phyloP scores from a whole-genome alignment of 257 asterid species.

The Solanum tacnaense region DNA sequence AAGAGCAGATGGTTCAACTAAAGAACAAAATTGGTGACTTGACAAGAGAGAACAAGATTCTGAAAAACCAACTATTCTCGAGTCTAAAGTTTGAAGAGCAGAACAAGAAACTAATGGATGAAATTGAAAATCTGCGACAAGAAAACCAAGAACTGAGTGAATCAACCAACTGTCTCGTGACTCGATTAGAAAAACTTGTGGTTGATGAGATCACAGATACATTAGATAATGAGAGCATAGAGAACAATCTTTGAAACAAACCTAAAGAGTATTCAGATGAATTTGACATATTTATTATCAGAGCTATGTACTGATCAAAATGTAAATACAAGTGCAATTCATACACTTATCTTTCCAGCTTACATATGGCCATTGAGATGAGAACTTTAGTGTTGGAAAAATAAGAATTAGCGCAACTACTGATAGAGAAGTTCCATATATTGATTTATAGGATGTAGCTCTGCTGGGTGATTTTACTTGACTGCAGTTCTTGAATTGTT shows the following conservation, averaged over 20 bases:
- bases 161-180: not conserved
- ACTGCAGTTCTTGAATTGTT: not conserved
- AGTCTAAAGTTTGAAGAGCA: not conserved
- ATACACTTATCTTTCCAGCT: not conserved
- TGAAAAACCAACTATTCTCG: not conserved
- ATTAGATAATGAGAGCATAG: not conserved
- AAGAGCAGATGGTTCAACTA: constrained; percentile 4
- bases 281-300: not conserved
- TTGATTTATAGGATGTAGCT: not conserved
- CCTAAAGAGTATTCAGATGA: not conserved
- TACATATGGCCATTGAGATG: not conserved
- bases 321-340: not conserved
- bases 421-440: not conserved
- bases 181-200: not conserved
- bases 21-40: not conserved
- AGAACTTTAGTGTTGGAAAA: not conserved
- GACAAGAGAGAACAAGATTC: constrained; percentile 1
- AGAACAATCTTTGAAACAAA: not conserved
- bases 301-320: not conserved
- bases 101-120: constrained; percentile 2
- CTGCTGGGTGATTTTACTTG: not conserved
- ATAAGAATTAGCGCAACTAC: not conserved
- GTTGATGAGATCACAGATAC: not conserved
- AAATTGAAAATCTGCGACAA: not conserved
- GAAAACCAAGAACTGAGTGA: not conserved